Evolutionary conservation across 805 yeast species (phyloP).

Genomic region (Wilhelminamyces savonicus): DNA sequence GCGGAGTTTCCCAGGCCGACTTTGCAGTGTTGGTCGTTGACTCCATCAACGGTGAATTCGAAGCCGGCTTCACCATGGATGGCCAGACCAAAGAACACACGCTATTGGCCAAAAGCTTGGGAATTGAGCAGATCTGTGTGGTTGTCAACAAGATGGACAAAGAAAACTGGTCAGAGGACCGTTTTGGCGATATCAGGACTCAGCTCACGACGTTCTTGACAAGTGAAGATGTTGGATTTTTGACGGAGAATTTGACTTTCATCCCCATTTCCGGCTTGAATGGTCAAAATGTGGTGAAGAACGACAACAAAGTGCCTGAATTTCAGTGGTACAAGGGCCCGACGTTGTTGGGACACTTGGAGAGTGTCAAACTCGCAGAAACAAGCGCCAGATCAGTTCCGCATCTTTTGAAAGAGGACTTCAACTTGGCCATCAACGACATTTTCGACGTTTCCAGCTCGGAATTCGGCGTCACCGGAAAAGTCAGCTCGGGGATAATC

Average conservation of each 20-base stretch:
- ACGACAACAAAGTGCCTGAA: slow-evolving; percentile 22
- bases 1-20: slow-evolving; percentile 77
- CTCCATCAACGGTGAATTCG: slow-evolving; percentile 59
- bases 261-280: slow-evolving; percentile 66
- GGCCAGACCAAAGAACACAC: slow-evolving; percentile 83
- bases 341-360: slow-evolving; percentile 36
- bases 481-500: slow-evolving; percentile 60
- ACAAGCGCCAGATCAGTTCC: slow-evolving; percentile 3
- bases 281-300: slow-evolving; percentile 59
- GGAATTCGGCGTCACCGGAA: slow-evolving; percentile 54
- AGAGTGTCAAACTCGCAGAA: slow-evolving; percentile 18
- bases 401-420: slow-evolving; percentile 31
- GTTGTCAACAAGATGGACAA: slow-evolving; percentile 70
- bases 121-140: slow-evolving; percentile 54
- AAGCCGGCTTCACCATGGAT: slow-evolving; percentile 56
- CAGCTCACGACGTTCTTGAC: slow-evolving; percentile 47
- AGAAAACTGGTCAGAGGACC: slow-evolving; percentile 46
- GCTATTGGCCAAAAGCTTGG: slow-evolving; percentile 58
- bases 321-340: slow-evolving; percentile 44
- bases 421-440: slow-evolving; percentile 61
- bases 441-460: slow-evolving; percentile 42
- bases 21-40: slow-evolving; percentile 69
- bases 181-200: slow-evolving; percentile 45
- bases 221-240: slow-evolving; percentile 45
- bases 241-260: slow-evolving; percentile 35